Evolutionary conservation across 352 stramenopile species (phyloP), one percentile per base, ranked within the genome.

Genomic region (Phytophthora parvispora): DNA sequence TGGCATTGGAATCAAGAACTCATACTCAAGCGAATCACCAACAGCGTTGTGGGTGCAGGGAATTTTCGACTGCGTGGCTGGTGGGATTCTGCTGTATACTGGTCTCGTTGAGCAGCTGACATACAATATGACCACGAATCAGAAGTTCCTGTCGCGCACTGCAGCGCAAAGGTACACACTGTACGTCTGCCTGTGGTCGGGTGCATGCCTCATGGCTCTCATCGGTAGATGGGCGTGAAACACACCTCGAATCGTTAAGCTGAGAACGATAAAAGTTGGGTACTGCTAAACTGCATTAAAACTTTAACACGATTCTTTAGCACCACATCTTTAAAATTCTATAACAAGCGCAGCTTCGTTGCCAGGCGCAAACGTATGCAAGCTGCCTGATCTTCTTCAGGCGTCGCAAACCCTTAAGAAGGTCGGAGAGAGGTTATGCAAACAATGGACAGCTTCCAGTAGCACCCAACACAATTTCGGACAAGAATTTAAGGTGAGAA

Each of bases 11-110:
- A 76, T 92, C 29, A 74, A 62, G 51, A 78, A 60, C n/a, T 72
- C 79, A 18, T 91, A 93, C 64, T 84, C 75, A 53, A 70, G 60
- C 40, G 78, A 73, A 28, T 84, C 76, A 1, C 20, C 51, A 3
- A 82, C 78, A 0, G 75, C 84, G n/a, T 55, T 91, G 7, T 91
- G 80, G 80, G 81, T 90, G 24, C 68, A 92, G 49, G 86, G 83
- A 2, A 55, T 87, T 13, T 74, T 95, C 16, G 75, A 92, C 72
- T 89, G 82, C 54, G 59, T 94, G 6, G 85, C 86, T 12, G 86
- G 78, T 15, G 87, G 81, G 13, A 93, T 93, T 59, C 52, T 95
- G 55, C 61, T 94, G 1, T 94, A 93, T 69, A 90, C 81, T 13
- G 81, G 81, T 36, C 53, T 93, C 9, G 80, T 93, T 4, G 80